Base-by-base conservation (phyloP, 2,329 filamentous ascomycete genomes). In the Colletotrichum sublineola region DNA sequence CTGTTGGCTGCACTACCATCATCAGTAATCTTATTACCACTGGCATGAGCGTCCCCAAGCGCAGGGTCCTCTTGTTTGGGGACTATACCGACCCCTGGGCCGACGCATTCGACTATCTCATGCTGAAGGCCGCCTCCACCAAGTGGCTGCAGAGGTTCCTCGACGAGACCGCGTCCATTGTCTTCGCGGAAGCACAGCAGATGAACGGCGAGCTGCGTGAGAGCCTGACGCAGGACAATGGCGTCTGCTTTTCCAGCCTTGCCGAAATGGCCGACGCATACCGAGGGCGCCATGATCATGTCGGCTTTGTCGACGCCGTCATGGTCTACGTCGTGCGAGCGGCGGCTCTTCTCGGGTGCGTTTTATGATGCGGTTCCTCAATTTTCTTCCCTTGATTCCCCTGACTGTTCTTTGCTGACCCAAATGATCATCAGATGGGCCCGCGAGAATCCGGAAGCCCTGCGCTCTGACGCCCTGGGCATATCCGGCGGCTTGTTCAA, bases 401-500 rank as follows among this genome's bases (percentile, higher is more conserved):
- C 36, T 38, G 5, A 38, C 36, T 38, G 36, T 38, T 11, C 36
- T 38, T 38, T 38, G 36, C 36, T 38, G 36, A 38, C 36, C 36
- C 6, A 38, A 38, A 38, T 38, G 36, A 38, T 38, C 6, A 38
- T 38, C 9, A 38, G 36, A 38, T 38, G 36, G 36, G 36, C 8
- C 36, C 36, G 36, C 5, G 48, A 52, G 11, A 52, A 52, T 31
- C 20, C 36, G 6, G 36, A 38, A 9, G 7, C 36, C 36, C 36
- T 38, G 36, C 36, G 36, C 36, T 38, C 36, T 38, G 36, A 38
- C 20, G 42, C 48, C 20, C 63, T 65, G 24, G 63, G 63, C 8
- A 65, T 65, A 29, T 65, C 63, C 11, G 63, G 63, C 18, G 63
- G 63, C 20, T 36, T 65, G 15, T 56, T 65, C 31, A 65, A 38